A percentile compares a stretch with the other conserved stretches of the same genome.
Evolutionary conservation across 2,329 filamentous ascomycete genomes (phyloP).

Genomic region (Monilinia laxa): DNA sequence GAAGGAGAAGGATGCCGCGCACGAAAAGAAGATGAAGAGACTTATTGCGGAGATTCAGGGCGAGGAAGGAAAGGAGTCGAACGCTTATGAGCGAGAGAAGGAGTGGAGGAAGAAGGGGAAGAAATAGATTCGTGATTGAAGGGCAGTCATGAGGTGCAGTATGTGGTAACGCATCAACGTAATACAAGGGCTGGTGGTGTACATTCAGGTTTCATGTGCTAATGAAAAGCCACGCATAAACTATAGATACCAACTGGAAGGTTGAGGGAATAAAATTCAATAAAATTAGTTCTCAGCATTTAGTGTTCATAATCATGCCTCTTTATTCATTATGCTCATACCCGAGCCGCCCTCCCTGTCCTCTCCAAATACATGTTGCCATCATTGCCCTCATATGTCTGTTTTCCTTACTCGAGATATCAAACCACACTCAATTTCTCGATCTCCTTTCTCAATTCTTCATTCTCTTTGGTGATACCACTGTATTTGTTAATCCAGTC

Average conservation of each 20-base stretch:
- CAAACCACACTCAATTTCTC: slow-evolving; percentile 24
- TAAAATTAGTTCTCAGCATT: background rate
- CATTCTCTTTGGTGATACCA: slow-evolving; percentile 44
- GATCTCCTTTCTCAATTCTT: slow-evolving; percentile 26
- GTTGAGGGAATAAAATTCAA: slow-evolving; percentile 2
- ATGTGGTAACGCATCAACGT: background rate
- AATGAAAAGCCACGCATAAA: background rate
- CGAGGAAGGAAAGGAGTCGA: slow-evolving; percentile 82
- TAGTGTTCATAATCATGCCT: background rate
- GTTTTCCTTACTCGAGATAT: too few relatives aligned
- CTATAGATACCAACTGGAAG: slow-evolving; percentile 1
- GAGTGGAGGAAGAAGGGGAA: slow-evolving; percentile 67
- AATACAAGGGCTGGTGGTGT: slow-evolving; percentile 6
- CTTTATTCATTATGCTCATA: background rate
- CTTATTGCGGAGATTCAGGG: slow-evolving; percentile 94
- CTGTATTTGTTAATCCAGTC: slow-evolving; percentile 70
- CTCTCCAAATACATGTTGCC: background rate
- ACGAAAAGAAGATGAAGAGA: slow-evolving; percentile 94
- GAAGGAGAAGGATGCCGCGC: slow-evolving; percentile 88
- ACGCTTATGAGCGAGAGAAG: slow-evolving; percentile 87
- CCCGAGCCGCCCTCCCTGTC: background rate
- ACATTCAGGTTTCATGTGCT: background rate
- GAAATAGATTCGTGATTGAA: slow-evolving; percentile 39
- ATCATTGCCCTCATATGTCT: background rate
- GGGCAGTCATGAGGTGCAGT: background rate